Base-by-base conservation (phyloP, 2,329 filamentous ascomycete species). In the Corinectria fuckeliana region DNA sequence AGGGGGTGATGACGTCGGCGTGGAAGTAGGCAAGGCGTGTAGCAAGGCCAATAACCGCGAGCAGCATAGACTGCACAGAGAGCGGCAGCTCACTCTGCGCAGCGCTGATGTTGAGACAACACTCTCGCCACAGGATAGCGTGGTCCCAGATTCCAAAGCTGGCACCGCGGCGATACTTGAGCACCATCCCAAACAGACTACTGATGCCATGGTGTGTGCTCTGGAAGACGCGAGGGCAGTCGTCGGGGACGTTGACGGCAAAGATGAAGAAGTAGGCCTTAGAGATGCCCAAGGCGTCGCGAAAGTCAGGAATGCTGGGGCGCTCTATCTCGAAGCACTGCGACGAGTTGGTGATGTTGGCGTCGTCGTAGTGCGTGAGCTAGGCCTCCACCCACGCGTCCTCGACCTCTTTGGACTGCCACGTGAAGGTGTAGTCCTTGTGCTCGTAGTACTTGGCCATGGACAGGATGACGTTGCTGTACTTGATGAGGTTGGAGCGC, bases 141-240 rank as follows among this genome's bases (percentile, higher is more conserved):
- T 66, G 62, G 20, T 66, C 63, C 63, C 63, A 65, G 16, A 66
- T 66, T 14, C 63, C 62, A 50, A 66, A 66, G 28, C 50, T 65
- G 9, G 58, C 60, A 18, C 61, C 63, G 6, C 61, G 62, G 9
- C 58, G 61, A 23, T 60, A 63, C 36, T 65, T 60, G 18, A 66
- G 30, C 2, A 66, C 51, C 38, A 65, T 41, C 11, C 63, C 63
- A 10, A 57, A 65, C n/a, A 66, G 42, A 32, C 62, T 63, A 13
- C 62, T 65, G 8, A 66, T 66, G 7, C 63, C 63, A 28, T 66
- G 63, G 14, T 66, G 63, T 3, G 63, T 66, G 39, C 63, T 66
- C 36, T 66, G 63, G n/a, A 65, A 66, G 0, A 63, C 63, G 3
- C 54, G 62, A 9, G 63, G 63, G 38, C 63, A 66, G 0, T 61